Conservation (phyloP, 345 rosid species). For the Triadica sebifera region DNA sequence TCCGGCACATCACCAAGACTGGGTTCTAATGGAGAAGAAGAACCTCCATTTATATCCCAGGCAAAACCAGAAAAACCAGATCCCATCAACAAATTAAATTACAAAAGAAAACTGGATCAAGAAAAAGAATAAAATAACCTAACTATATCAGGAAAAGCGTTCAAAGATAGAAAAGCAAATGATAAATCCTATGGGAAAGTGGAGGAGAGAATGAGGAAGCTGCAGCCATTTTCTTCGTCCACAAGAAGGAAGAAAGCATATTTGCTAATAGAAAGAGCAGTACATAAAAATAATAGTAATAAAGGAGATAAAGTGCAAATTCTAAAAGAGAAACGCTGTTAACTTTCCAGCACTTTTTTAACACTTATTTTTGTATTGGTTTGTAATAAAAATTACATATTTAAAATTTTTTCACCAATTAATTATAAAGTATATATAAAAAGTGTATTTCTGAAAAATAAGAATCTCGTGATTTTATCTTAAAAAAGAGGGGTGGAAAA, state of each 20-base stretch:
- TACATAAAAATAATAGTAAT: background rate
- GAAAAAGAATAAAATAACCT: background rate
- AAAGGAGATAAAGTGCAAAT: constrained; percentile 14
- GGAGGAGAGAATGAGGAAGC: constrained; percentile 46
- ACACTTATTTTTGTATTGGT: no score
- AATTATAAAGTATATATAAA: no score
- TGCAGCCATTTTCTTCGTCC: constrained; percentile 40
- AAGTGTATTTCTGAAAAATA: no score
- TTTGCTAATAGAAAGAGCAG: background rate
- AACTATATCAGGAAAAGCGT: constrained; percentile 1
- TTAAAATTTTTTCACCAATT: no score
- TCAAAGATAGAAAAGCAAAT: constrained; percentile 60
- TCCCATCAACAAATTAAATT: constrained; percentile 52
- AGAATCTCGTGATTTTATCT: no score
- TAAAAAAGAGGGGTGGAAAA: background rate
- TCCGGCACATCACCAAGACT: constrained; percentile 70
- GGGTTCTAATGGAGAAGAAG: constrained; percentile 12
- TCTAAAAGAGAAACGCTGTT: no score
- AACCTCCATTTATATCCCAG: constrained; percentile 15
- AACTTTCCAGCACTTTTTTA: no score
- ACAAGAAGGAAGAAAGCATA: constrained; percentile 10
- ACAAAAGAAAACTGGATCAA: background rate
- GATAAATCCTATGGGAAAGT: constrained; percentile 32
- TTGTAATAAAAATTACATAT: no score
- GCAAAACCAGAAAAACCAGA: constrained; percentile 44